Evolutionary conservation across 2,329 filamentous ascomycete species (phyloP).

Genomic region (Alternaria novae-zelandiae): DNA sequence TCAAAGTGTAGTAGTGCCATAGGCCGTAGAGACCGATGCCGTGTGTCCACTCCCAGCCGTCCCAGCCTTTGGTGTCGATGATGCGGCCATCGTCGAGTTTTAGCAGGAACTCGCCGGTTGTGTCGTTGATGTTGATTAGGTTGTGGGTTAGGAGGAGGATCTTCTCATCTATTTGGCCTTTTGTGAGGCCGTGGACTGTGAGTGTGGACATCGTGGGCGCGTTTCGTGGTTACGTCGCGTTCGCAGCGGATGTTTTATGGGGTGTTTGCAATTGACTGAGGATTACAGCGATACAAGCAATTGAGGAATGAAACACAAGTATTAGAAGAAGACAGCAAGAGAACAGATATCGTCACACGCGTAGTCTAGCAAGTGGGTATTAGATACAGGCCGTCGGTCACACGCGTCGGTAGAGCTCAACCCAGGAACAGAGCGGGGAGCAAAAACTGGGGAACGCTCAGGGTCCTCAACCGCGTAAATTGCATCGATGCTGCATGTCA

Average conservation of each 20-base stretch:
- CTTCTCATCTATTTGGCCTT: constrained; percentile 57
- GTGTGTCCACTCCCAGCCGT: constrained; percentile 84
- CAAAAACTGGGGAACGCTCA: constrained; percentile 16
- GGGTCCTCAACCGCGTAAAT: constrained; percentile 7
- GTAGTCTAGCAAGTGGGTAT: constrained; percentile 5
- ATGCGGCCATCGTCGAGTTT: constrained; percentile 73
- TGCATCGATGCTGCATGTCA: constrained; percentile 4
- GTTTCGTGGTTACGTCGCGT: neutral
- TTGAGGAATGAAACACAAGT: neutral
- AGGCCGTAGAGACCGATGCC: constrained; percentile 81
- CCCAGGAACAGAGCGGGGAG: constrained; percentile 8
- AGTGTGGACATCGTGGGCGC: constrained; percentile 48
- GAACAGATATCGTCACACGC: constrained; percentile 1
- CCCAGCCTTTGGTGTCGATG: constrained; percentile 86
- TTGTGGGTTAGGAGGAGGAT: constrained; percentile 74
- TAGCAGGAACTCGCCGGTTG: constrained; percentile 75
- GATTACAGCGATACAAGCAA: neutral
- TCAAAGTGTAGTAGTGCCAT: constrained; percentile 81
- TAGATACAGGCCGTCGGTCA: constrained; percentile 2
- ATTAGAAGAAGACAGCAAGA: neutral
- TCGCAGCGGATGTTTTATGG: neutral
- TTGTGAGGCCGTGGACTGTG: constrained; percentile 49
- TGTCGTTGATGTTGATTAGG: constrained; percentile 78
- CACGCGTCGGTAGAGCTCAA: constrained; percentile 10
- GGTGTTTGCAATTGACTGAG: neutral